Percentiles rank a stretch among this genome's conserved stretches.
Evolutionary conservation across 2,329 filamentous ascomycete genomes (phyloP).

Genomic region (Plectosphaerella plurivora): DNA sequence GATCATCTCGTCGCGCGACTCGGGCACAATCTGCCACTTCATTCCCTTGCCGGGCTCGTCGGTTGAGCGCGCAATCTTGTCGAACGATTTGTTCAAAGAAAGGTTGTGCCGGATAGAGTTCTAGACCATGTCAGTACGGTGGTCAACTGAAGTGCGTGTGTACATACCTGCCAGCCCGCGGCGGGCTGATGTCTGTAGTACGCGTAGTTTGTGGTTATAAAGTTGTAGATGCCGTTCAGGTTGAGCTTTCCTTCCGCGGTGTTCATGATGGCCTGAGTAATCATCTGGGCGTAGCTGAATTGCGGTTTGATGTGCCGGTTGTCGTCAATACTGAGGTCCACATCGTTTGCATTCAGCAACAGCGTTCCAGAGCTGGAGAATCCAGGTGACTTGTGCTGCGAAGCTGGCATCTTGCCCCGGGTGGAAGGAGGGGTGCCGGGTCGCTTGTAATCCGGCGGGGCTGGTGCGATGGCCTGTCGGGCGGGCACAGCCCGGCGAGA

Average conservation of each 20-base stretch:
- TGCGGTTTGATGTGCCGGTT: constrained; percentile 92
- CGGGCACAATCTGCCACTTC: constrained; percentile 94
- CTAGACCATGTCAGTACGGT: constrained; percentile 34
- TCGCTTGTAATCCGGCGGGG: constrained; percentile 55
- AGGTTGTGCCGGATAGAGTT: constrained; percentile 97
- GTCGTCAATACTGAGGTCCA: constrained; percentile 76
- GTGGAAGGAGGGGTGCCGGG: constrained; percentile 56
- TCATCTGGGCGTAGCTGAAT: constrained; percentile 94
- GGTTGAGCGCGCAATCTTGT: constrained; percentile 86
- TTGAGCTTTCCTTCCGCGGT: constrained; percentile 86
- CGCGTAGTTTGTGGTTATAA: constrained; percentile 85
- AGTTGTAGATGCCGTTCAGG: constrained; percentile 87
- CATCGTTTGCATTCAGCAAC: constrained; percentile 47
- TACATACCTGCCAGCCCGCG: constrained; percentile 82
- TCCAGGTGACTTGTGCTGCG: constrained; percentile 32
- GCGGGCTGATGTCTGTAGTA: constrained; percentile 79
- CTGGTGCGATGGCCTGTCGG: constrained; percentile 49
- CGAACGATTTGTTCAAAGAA: constrained; percentile 89
- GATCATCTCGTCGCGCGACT: constrained; percentile 82
- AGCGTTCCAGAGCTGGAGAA: constrained; percentile 33
- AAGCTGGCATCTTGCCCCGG: constrained; percentile 22
- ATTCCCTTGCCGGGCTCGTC: constrained; percentile 98
- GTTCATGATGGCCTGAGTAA: constrained; percentile 90
- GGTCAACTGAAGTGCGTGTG: not conserved
- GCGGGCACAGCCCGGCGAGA: constrained; percentile 17